Percentiles rank a stretch among this genome's conserved stretches.
Evolutionary conservation across 805 yeast genomes (phyloP).

Genomic region (Wickerhamiella galacta): DNA sequence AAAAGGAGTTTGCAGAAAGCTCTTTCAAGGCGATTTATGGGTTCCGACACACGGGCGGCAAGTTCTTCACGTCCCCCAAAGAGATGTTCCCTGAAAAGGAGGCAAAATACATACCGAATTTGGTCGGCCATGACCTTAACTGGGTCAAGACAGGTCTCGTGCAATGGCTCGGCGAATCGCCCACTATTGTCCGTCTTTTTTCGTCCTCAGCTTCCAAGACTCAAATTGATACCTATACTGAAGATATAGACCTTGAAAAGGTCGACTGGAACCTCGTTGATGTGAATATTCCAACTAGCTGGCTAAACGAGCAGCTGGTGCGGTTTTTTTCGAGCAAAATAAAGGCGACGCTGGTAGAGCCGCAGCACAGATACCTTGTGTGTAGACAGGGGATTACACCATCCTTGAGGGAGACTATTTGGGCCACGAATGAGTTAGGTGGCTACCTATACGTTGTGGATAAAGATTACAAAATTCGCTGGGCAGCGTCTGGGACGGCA

Average conservation of each 20-base stretch:
- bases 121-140: constrained; percentile 38
- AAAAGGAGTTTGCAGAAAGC: constrained; percentile 45
- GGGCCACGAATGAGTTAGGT: constrained; percentile 57
- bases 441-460: constrained; percentile 79
- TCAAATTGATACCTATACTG: constrained; percentile 45
- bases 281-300: constrained; percentile 56
- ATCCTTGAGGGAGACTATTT: constrained; percentile 38
- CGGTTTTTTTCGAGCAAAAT: constrained; percentile 33
- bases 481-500: constrained; percentile 84
- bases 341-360: constrained; percentile 30
- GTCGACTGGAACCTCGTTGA: constrained; percentile 53
- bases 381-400: constrained; percentile 43
- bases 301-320: constrained; percentile 49
- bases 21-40: constrained; percentile 50
- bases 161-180: constrained; percentile 31
- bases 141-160: constrained; percentile 20
- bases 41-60: constrained; percentile 63
- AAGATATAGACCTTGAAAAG: constrained; percentile 26
- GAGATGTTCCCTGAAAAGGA: constrained; percentile 57
- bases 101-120: constrained; percentile 69
- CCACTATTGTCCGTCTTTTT: constrained; percentile 48
- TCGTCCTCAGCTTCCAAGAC: constrained; percentile 56
- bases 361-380: constrained; percentile 45
- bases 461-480: constrained; percentile 53
- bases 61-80: constrained; percentile 69